phyloP scores from a whole-genome alignment of 2,329 filamentous ascomycete species.

The Ophiocordyceps polyrhachis-furcata region DNA sequence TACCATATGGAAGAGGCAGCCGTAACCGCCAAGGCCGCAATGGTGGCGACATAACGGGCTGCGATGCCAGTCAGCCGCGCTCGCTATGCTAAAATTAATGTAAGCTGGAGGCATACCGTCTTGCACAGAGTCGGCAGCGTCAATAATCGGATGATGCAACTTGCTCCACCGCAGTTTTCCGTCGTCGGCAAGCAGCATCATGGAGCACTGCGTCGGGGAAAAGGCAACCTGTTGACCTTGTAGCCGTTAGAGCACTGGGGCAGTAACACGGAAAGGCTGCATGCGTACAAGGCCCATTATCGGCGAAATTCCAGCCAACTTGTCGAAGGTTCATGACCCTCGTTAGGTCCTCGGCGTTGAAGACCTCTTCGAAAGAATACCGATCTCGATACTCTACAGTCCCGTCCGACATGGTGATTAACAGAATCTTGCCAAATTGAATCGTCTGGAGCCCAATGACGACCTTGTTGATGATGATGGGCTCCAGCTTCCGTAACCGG shows the following conservation, averaged over 20 bases:
- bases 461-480: constrained; percentile 52
- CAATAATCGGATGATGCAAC: constrained; percentile 28
- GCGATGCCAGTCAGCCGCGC: not conserved
- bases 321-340: constrained; percentile 55
- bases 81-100: too few species aligned
- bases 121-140: constrained; percentile 27
- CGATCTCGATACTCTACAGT: constrained; percentile 66
- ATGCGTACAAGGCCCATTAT: constrained; percentile 43
- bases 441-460: constrained; percentile 49
- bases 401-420: constrained; percentile 62
- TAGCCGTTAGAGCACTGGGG: constrained; percentile 4
- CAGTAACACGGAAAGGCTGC: not conserved
- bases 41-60: constrained; percentile 37
- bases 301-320: constrained; percentile 55
- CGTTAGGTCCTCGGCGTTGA: constrained; percentile 42
- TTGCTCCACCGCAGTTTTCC: constrained; percentile 40
- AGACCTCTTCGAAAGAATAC: constrained; percentile 49
- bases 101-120: constrained; percentile 23
- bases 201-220: constrained; percentile 40
- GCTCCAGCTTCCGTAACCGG: constrained; percentile 43
- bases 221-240: constrained; percentile 39
- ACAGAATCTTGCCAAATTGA: constrained; percentile 52
- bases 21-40: constrained; percentile 41
- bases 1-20: constrained; percentile 26
- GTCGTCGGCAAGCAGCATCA: constrained; percentile 38